Percentiles rank a stretch among this genome's conserved stretches.
Conservation (phyloP, 495 filamentous ascomycete species). For the Trichocladium antarcticum region DNA sequence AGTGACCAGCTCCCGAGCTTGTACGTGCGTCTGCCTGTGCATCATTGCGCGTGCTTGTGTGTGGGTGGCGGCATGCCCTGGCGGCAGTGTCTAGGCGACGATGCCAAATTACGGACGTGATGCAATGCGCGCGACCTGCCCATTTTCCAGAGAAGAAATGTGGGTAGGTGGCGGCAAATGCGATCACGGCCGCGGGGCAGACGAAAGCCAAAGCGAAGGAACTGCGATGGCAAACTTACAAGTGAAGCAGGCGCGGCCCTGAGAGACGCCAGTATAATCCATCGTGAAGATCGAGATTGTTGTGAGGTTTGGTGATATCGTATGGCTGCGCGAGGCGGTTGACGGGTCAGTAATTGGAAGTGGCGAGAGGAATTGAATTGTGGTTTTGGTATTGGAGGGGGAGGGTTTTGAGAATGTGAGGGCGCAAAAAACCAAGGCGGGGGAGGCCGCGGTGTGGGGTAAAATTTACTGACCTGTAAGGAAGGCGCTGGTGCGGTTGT, state of each 20-base stretch:
- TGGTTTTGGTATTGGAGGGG: constrained; percentile 19
- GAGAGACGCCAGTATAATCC: constrained; percentile 26
- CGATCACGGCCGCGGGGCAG: constrained; percentile 16
- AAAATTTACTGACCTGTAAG: constrained; percentile 5
- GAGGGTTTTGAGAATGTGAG: constrained; percentile 6
- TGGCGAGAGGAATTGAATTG: constrained; percentile 7
- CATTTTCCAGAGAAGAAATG: no score
- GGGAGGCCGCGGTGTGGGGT: constrained; percentile 17
- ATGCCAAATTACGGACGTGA: neutral
- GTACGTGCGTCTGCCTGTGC: neutral
- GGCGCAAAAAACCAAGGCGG: constrained; percentile 17
- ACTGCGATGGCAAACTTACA: constrained; percentile 32
- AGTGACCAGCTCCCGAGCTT: neutral
- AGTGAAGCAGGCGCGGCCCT: constrained; percentile 37
- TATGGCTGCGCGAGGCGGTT: constrained; percentile 12
- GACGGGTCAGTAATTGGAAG: constrained; percentile 14
- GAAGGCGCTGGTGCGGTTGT: neutral
- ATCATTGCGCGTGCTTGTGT: neutral
- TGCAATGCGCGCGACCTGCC: constrained; percentile 2
- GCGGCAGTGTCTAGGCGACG: neutral
- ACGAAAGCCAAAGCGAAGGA: constrained; percentile 14
- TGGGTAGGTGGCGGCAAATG: constrained; percentile 7
- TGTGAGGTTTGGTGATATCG: constrained; percentile 1
- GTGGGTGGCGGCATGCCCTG: neutral
- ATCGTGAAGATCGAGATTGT: constrained; percentile 20